Base-by-base conservation (phyloP, 805 yeast species). In the Kazachstania psychrophila region DNA sequence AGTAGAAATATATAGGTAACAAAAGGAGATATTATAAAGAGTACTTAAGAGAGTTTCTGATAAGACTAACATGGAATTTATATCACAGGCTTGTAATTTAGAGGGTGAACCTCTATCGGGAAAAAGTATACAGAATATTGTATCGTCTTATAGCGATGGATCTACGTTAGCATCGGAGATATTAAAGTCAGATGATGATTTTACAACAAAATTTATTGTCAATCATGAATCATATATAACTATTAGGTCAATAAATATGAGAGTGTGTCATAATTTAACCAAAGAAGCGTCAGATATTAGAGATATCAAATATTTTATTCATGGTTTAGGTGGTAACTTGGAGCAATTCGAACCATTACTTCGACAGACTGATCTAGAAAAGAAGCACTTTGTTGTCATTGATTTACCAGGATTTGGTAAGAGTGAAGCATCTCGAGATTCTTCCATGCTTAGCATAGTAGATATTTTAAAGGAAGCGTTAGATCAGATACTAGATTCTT, bases 381-480 rank as follows among this genome's bases (percentile, higher is more conserved):
- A 77, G 43, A 71, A 75, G 42, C 79, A 75, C 38, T 70, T 86
- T 14, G 51, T 82, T 28, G 73, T 88, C 0, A 47, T 88, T 12
- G 97, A 88, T 54, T 62, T 87, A 35, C 96, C 96, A 1, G 97
- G 96, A 0, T 85, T 85, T 57, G 97, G 97, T 3, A 68, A 72
- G 29, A 52, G 58, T 33, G 53, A 43, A 20, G 53, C 49, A 28
- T 30, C 36, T 34, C 32, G 29, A 6, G 31, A 38, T 3, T 57
- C 54, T 36, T 33, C 43, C 0, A 55, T 56, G 60, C 2, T 17
- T 5, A 19, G 28, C 7, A 34, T 50, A 2, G 44, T 41, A 0
- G 22, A 23, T 2, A 11, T 30, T 4, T 37, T 49, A 8, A 17
- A 39, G 13, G 28, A 30, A 9, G 26, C 34, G 7, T 8, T 36